Evolutionary conservation across 2,329 filamentous ascomycete species (phyloP), one percentile per base, ranked within the genome.

Genomic region (Grosmannia serpens): DNA sequence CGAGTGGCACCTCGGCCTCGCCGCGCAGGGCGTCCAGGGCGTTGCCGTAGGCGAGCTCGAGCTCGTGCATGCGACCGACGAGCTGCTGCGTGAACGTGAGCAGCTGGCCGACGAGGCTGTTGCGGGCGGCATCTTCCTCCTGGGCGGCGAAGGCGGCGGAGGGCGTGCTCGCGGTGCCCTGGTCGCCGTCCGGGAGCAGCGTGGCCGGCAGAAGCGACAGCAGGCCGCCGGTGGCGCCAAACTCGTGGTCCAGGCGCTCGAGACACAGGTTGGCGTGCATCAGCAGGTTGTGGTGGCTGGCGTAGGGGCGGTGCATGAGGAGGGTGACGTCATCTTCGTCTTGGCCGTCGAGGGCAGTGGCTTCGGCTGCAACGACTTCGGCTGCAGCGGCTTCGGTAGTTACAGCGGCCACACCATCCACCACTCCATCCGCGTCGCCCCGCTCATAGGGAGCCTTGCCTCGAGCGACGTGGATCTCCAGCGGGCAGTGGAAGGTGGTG

Each of bases 241-340:
- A 81, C 66, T 84, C 81, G 65, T 84, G 79, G 62, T 85, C 82
- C 8, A 85, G 74, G 2, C 79, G 72, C 69, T 84, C 81, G 7
- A 85, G 76, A 55, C 81, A 79, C 60, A 78, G 74, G 65, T 84
- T 84, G 60, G 81, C 80, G 65, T 84, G 82, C 70, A 75, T 72
- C 31, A 82, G 69, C 20, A 84, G 73, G 35, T 73, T 73, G 61
- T 76, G 70, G 62, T 81, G 78, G 57, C 70, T 74, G 54, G 73
- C 71, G 59, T 75, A 79, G 4, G 75, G 77, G 31, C 61, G 29
- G 57, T 46, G 64, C 67, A 11, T 59, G 64, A 46, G 24, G 31
- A 31, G 33, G 35, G 11, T 13, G 46, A 15, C 22, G 33, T 47
- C 26, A 11, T 35, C 38, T 11, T 49, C n/a, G 51, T 27, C 38